These are phyloP conservation scores for Cladosporium colombiae DNA, from an alignment of 2,329 filamentous ascomycete species.

Conservation along the genomic window DNA sequence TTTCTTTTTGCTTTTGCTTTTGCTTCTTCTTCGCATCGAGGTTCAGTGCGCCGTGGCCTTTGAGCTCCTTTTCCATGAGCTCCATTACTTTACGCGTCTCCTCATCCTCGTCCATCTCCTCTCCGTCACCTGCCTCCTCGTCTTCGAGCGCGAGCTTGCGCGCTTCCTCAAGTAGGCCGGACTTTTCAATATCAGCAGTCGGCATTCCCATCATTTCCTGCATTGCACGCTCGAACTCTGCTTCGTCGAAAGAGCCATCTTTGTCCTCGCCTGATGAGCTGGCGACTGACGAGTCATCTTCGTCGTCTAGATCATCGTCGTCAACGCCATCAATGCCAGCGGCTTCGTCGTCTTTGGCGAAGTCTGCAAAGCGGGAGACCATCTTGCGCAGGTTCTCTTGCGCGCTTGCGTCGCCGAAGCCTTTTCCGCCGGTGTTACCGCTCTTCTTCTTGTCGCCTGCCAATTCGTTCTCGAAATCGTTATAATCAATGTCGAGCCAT, in stretches of 20 bases:
- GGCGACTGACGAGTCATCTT: constrained; percentile 42
- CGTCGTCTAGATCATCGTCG: constrained; percentile 67
- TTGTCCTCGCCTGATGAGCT: constrained; percentile 68
- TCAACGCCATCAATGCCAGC: constrained; percentile 72
- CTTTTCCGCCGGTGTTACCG: constrained; percentile 24
- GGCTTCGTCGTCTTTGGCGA: constrained; percentile 81
- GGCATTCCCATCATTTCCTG: constrained; percentile 82
- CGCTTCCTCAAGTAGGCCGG: constrained; percentile 38
- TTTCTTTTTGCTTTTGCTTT: constrained; percentile 26
- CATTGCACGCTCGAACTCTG: constrained; percentile 85
- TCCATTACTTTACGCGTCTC: constrained; percentile 66
- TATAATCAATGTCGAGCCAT: constrained; percentile 90
- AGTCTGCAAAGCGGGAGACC: constrained; percentile 89
- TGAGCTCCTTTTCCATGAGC: constrained; percentile 73
- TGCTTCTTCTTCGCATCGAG: constrained; percentile 33
- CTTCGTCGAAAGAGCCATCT: constrained; percentile 78
- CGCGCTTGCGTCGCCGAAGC: constrained; percentile 64
- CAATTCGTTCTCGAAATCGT: constrained; percentile 83
- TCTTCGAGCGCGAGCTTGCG: constrained; percentile 40
- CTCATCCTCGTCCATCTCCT: constrained; percentile 53
- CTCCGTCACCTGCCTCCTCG: constrained; percentile 45
- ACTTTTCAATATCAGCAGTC: constrained; percentile 39
- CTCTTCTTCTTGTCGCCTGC: constrained; percentile 47
- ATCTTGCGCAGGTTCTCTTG: constrained; percentile 84
- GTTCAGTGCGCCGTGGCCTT: constrained; percentile 65